Evolutionary conservation across 345 rosid genomes (phyloP).

Genomic region (Camelina laxa): DNA sequence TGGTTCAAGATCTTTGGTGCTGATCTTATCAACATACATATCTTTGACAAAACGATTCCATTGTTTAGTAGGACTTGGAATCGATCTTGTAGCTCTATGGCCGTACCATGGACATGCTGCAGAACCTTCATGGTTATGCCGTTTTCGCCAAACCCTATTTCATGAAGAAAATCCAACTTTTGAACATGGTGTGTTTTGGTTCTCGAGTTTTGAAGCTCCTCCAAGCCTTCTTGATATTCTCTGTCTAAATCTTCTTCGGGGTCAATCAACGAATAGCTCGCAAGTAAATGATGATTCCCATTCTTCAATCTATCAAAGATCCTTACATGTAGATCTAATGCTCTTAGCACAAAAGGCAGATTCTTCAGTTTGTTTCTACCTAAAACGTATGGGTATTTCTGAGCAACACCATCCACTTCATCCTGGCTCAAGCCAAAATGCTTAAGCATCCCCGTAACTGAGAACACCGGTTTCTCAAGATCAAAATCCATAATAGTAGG

Average conservation of each 20-base stretch:
- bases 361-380: constrained; percentile 67
- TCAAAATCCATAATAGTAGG: constrained; percentile 55
- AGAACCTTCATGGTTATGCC: constrained; percentile 54
- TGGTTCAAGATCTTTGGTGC: constrained; percentile 69
- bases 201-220: constrained; percentile 48
- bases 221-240: constrained; percentile 52
- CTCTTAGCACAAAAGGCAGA: constrained; percentile 60
- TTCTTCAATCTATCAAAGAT: constrained; percentile 52
- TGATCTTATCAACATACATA: constrained; percentile 49
- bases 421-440: constrained; percentile 55
- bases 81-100: constrained; percentile 56
- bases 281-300: constrained; percentile 53
- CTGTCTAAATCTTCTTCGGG: constrained; percentile 52
- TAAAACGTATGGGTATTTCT: constrained; percentile 46
- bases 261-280: constrained; percentile 49
- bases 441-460: constrained; percentile 53
- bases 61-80: constrained; percentile 49
- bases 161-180: constrained; percentile 61
- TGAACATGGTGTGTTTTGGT: constrained; percentile 49
- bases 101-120: constrained; percentile 55
- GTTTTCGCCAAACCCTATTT: constrained; percentile 71
- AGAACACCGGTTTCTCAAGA: constrained; percentile 50
- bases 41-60: constrained; percentile 59
- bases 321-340: constrained; percentile 51
- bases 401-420: constrained; percentile 48